Percentiles rank a stretch among this genome's conserved stretches.
Evolutionary conservation across 1,284 basidiomycete genomes (phyloP).

Genomic region (Ceraceosorus bombacis): DNA sequence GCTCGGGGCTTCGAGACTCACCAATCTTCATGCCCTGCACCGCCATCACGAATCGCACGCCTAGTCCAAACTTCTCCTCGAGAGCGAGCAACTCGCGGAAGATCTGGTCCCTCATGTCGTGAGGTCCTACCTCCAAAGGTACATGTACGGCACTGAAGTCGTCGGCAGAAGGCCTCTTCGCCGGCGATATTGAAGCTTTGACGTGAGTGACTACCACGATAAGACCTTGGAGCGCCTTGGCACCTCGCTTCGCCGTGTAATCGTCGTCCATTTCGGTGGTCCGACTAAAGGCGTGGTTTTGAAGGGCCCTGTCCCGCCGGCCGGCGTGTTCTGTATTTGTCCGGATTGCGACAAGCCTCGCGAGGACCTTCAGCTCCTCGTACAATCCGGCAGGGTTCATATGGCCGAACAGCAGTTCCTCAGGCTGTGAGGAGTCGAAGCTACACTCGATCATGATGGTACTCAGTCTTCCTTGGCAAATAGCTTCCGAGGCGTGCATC

Average conservation of each 20-base stretch:
- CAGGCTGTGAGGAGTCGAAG: conserved; percentile 34
- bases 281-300: no score
- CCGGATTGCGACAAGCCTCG: conserved; percentile 1
- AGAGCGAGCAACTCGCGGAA: conserved; percentile 27
- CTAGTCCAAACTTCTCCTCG: conserved; percentile 21
- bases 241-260: no score
- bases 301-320: no score
- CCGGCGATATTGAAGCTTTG: conserved; percentile 20
- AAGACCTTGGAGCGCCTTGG: conserved; percentile 20
- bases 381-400: conserved; percentile 34
- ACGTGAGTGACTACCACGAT: conserved; percentile 38
- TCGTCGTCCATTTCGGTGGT: no score
- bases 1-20: not conserved
- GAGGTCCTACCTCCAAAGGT: conserved; percentile 14
- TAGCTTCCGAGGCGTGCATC: conserved; percentile 32
- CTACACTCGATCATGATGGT: conserved; percentile 44
- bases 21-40: conserved; percentile 41
- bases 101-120: conserved; percentile 32
- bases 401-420: conserved; percentile 39
- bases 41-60: conserved; percentile 36
- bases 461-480: conserved; percentile 29
- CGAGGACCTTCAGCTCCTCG: conserved; percentile 34
- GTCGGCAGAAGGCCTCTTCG: conserved; percentile 8
- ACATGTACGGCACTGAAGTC: conserved; percentile 4
- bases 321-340: no score